phyloP scores from a whole-genome alignment of 139 green algal genomes.

The Spirogloea muscicola region DNA sequence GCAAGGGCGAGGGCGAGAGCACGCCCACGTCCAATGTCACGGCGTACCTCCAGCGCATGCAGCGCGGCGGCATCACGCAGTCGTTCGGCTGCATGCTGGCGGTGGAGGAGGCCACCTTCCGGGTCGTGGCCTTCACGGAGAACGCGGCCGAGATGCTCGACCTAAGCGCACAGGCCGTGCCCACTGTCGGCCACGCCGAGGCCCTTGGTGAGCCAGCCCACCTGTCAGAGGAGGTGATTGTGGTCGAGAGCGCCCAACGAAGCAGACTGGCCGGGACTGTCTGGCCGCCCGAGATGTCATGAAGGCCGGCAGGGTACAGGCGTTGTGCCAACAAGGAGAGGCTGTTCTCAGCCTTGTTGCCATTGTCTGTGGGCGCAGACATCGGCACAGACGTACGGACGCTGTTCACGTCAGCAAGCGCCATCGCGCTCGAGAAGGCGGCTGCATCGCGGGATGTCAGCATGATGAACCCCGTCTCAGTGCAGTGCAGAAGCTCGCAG shows the following conservation, averaged over 20 bases:
- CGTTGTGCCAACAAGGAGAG: no score
- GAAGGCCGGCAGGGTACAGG: no score
- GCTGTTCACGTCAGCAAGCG: slow-evolving; percentile 11
- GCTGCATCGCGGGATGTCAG: neutral
- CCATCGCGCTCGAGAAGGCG: slow-evolving; percentile 1
- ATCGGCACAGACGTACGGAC: neutral
- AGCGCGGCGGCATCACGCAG: slow-evolving; percentile 36
- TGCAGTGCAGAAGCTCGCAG: neutral
- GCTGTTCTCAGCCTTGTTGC: neutral
- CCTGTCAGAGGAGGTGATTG: no score
- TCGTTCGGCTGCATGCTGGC: slow-evolving; percentile 39
- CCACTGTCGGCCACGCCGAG: slow-evolving; percentile 27
- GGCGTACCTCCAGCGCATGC: slow-evolving; percentile 46
- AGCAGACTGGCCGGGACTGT: no score
- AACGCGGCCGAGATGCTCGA: slow-evolving; percentile 45
- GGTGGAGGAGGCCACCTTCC: slow-evolving; percentile 39
- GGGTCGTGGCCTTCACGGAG: slow-evolving; percentile 41
- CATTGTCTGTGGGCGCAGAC: neutral
- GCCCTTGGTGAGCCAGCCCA: slow-evolving; percentile 4
- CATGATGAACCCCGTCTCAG: slow-evolving; percentile 5
- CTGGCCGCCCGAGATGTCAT: no score
- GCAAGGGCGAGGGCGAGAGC: slow-evolving; percentile 27
- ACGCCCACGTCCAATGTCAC: slow-evolving; percentile 28
- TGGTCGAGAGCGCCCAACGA: no score
- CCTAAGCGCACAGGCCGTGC: slow-evolving; percentile 26